A percentile compares a stretch with the other conserved stretches of the same genome.
These are phyloP conservation scores for Pseudopithomyces chartarum DNA, from an alignment of 2,329 filamentous ascomycete species.

Conservation along the genomic window DNA sequence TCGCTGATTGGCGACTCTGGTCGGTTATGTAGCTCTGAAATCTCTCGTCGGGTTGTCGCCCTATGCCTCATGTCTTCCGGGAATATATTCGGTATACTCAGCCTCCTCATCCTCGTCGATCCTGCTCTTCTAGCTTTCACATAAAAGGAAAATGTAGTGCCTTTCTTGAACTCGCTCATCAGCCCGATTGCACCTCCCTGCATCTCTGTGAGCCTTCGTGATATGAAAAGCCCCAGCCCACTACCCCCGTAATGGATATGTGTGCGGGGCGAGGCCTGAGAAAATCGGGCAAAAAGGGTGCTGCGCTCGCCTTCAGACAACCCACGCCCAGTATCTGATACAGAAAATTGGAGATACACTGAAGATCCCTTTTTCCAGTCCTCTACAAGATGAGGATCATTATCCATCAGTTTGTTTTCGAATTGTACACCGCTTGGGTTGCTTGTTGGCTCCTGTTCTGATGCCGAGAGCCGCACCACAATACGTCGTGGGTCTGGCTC, in stretches of 20 bases:
- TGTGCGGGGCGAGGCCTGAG: slow-evolving; percentile 38
- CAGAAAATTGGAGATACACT: slow-evolving; percentile 44
- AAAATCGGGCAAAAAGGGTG: slow-evolving; percentile 39
- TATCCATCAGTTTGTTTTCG: slow-evolving; percentile 9
- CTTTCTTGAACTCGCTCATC: slow-evolving; percentile 23
- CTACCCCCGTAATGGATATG: slow-evolving; percentile 47
- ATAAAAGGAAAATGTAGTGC: slow-evolving; percentile 42
- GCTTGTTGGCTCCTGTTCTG: slow-evolving; percentile 34
- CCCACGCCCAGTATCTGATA: slow-evolving; percentile 48
- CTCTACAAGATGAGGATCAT: slow-evolving; percentile 16
- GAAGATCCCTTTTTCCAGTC: slow-evolving; percentile 44
- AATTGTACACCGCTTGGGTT: slow-evolving; percentile 40
- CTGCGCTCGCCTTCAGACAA: slow-evolving; percentile 44
- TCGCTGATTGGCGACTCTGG: neutral
- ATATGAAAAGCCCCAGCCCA: slow-evolving; percentile 42
- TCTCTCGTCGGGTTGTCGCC: slow-evolving; percentile 6
- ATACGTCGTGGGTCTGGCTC: slow-evolving; percentile 39
- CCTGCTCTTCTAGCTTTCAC: slow-evolving; percentile 26
- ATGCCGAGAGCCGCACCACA: slow-evolving; percentile 42
- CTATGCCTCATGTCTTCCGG: slow-evolving; percentile 16
- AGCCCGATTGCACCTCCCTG: slow-evolving; percentile 40
- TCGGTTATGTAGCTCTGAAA: neutral
- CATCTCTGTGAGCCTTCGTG: slow-evolving; percentile 33
- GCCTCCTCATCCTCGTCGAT: neutral
- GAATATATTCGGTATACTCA: slow-evolving; percentile 3